Base-by-base conservation (phyloP, 2,329 filamentous ascomycete genomes). In the Colletotrichum eremochloae region DNA sequence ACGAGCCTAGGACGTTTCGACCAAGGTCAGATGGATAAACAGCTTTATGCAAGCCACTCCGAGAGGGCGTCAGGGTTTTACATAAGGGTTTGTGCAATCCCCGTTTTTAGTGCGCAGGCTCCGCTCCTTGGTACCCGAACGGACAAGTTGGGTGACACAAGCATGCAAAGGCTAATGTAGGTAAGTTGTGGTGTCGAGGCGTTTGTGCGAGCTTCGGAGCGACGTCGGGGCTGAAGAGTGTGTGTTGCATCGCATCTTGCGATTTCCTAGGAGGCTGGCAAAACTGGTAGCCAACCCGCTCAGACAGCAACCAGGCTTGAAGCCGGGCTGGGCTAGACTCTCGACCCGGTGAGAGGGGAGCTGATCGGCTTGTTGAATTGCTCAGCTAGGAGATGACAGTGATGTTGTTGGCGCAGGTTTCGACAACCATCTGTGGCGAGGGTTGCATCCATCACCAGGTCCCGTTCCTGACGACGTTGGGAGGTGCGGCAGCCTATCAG, bases 201-300 rank as follows among this genome's bases (percentile, higher is more conserved):
- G 40, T 72, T 72, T 64, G 63, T 46, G 69, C 69, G 69, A 72
- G 66, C 68, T 72, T 72, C 53, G 69, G 66, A 69, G 69, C 69
- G 69, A 72, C 60, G 60, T 65, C 69, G 66, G 69, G 66, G 57
- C 68, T 71, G 64, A 58, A 33, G 52, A 63, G 29, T 15, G 68
- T 53, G 64, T 38, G 63, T 46, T 36, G 50, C 50, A 63, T 63
- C 15, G 40, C 50, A 52, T 57, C 57, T 36, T 56, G 60, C 36
- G 14, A 15, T 14, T 24, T 52, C 29, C 24, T 38, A 42, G 68
- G 50, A 62, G 57, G 58, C 33, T 36, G 65, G 52, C 31, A 53
- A 20, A 36, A 9, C 42, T 18, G 62, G 53, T 36, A 40, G 58
- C 14, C 46, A 56, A 56, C 20, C 53, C 60, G 60, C 65, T 61